Evolutionary conservation across 2,329 filamentous ascomycete species (phyloP).

Genomic region (Chalaropsis ovoidea): DNA sequence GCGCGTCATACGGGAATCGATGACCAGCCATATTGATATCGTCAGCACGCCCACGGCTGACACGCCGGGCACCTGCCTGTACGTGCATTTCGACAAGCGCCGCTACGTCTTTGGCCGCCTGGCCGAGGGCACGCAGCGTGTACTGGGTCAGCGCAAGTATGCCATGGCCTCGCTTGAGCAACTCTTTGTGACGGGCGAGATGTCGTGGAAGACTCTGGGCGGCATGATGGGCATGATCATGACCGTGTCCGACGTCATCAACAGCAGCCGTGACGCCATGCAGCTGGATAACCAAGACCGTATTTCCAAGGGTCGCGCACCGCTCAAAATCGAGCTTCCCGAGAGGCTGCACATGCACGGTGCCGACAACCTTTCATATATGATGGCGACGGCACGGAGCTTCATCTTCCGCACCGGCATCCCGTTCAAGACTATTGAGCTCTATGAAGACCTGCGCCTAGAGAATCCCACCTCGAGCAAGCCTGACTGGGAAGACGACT

Average conservation of each 20-base stretch:
- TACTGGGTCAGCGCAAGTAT: constrained; percentile 57
- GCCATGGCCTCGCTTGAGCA: constrained; percentile 57
- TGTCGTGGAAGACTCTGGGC: constrained; percentile 66
- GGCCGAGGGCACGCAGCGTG: constrained; percentile 75
- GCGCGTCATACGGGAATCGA: constrained; percentile 33
- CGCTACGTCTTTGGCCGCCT: constrained; percentile 79
- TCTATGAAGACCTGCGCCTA: constrained; percentile 39
- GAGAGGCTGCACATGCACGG: constrained; percentile 59
- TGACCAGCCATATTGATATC: constrained; percentile 67
- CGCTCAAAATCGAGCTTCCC: constrained; percentile 28
- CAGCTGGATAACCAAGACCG: constrained; percentile 36
- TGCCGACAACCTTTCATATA: constrained; percentile 67
- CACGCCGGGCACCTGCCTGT: constrained; percentile 66
- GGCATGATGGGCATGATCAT: constrained; percentile 78
- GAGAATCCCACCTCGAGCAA: constrained; percentile 30
- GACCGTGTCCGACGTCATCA: constrained; percentile 62
- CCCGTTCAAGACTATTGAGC: constrained; percentile 61
- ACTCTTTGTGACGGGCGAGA: constrained; percentile 70
- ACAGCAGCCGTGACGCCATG: constrained; percentile 38
- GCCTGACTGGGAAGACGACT: constrained; percentile 65
- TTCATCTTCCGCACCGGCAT: constrained; percentile 82
- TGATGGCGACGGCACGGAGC: constrained; percentile 67
- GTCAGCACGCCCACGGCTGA: constrained; percentile 77
- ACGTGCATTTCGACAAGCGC: constrained; percentile 70
- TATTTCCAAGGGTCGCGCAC: constrained; percentile 34